Conservation (phyloP, 1,284 basidiomycete genomes). For the Heliocybe sulcata region DNA sequence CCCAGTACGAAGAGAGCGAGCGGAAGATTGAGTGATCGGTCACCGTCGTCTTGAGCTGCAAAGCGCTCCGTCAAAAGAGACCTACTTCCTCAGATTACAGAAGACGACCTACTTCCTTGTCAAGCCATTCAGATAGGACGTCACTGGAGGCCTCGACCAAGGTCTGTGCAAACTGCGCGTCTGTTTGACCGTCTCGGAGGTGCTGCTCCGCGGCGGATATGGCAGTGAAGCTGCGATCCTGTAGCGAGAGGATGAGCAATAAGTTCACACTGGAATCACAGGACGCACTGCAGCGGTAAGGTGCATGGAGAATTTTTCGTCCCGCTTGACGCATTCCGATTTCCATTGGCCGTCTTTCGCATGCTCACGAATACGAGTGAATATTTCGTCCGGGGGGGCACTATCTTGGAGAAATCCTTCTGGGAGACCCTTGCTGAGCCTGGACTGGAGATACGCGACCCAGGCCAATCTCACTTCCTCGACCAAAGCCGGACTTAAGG, state of each 20-base stretch:
- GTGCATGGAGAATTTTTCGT: slow-evolving; percentile 92
- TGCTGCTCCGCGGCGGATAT: slow-evolving; percentile 34
- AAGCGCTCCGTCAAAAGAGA: not conserved
- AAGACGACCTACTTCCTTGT: slow-evolving; percentile 53
- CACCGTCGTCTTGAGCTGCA: slow-evolving; percentile 72
- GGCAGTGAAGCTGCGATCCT: slow-evolving; percentile 51
- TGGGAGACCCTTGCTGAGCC: slow-evolving; percentile 50
- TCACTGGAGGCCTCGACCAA: slow-evolving; percentile 74
- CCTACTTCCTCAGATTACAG: not conserved
- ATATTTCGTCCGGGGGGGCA: slow-evolving; percentile 44
- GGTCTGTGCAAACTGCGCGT: slow-evolving; percentile 42
- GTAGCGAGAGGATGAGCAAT: not conserved
- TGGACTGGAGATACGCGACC: slow-evolving; percentile 54
- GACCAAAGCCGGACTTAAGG: slow-evolving; percentile 54
- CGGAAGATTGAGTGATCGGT: slow-evolving; percentile 87
- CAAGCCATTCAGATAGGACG: slow-evolving; percentile 67
- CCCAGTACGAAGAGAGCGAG: slow-evolving; percentile 85
- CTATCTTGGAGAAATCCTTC: slow-evolving; percentile 34
- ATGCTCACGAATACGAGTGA: slow-evolving; percentile 42
- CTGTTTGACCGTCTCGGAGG: slow-evolving; percentile 31
- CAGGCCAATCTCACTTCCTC: slow-evolving; percentile 57
- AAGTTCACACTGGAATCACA: not conserved
- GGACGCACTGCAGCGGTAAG: slow-evolving; percentile 63
- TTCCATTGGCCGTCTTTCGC: slow-evolving; percentile 58
- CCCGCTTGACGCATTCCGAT: slow-evolving; percentile 60